Evolutionary conservation across 108 stramenopile species (phyloP), one percentile per base, ranked within the genome.

Genomic region (Stephanodiscus triporus): DNA sequence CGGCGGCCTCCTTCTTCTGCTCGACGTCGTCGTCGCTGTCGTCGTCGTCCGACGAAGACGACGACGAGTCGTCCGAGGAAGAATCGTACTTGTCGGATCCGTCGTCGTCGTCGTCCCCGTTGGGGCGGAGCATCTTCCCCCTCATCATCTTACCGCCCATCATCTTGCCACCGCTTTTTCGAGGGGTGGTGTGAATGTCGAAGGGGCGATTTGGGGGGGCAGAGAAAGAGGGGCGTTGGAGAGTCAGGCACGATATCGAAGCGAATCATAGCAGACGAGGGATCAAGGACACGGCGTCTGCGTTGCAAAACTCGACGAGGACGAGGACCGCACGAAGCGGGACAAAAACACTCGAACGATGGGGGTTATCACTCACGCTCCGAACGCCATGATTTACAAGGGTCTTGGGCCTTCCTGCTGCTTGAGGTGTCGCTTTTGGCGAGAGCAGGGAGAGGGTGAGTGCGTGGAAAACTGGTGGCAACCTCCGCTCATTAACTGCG

Each of bases 71-170:
- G 16, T 83, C 81, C 9, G 70, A 78, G 9, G 77, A 79, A 9
- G 76, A 77, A 47, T 81, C 74, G 19, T 71, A 65, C 51, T 68
- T 60, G 36, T 85, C 79, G 19, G 83, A 75, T 29, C 81, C 77
- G 36, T 88, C 86, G 36, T 82, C 81, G 22, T 82, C 84, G 29
- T 78, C 71, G 10, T 62, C 63, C 0, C 59, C 66, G 17, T 29
- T 50, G 11, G 85, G 83, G 22, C 86, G 88, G 19, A 93, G 81
- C 68, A 86, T 84, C 71, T 93, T 93, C 5, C 87, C 87, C 17
- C 76, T 64, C 81, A 78, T 82, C 81, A 82, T 78, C 61, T 82
- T 78, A 13, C 76, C 76, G 20, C 76, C 76, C 76, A 82, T 78
- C 81, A 82, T 82, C 77, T 82, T 82, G 8, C 79, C 79, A 53